A percentile compares a stretch with the other conserved stretches of the same genome.
phyloP scores from a whole-genome alignment of 2,329 filamentous ascomycete species.

The Aspergillus sp. region DNA sequence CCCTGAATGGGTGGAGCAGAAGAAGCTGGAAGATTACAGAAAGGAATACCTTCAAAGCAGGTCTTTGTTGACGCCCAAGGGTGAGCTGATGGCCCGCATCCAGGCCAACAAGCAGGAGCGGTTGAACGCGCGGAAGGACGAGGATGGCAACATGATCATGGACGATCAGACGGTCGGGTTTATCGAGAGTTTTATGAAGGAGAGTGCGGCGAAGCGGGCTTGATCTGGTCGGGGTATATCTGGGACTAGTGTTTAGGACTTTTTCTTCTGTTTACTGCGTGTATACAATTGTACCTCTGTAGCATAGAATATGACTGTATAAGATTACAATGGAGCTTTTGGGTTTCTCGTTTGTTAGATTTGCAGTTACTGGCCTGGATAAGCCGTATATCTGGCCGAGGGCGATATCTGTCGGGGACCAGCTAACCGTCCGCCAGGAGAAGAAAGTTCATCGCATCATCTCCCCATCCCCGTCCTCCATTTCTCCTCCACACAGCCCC shows the following conservation, averaged over 20 bases:
- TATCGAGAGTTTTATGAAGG: conserved; percentile 35
- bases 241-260: conserved; percentile 4
- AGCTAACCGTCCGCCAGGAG: conserved; percentile 17
- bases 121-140: conserved; percentile 32
- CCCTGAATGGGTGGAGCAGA: conserved; percentile 65
- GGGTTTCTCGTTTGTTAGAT: too few relatives aligned
- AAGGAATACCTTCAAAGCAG: conserved; percentile 44
- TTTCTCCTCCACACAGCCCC: not conserved
- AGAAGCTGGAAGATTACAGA: conserved; percentile 57
- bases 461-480: conserved; percentile 1
- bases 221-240: conserved; percentile 1
- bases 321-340: conserved; percentile 5
- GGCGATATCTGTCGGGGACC: not conserved
- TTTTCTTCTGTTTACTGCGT: conserved; percentile 10
- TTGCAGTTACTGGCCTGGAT: too few relatives aligned
- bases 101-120: conserved; percentile 36
- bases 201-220: conserved; percentile 16
- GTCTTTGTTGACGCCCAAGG: conserved; percentile 48
- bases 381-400: too few relatives aligned
- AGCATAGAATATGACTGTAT: conserved; percentile 25
- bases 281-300: conserved; percentile 24
- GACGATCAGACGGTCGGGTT: conserved; percentile 31
- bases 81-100: conserved; percentile 39
- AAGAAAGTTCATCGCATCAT: conserved; percentile 14
- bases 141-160: conserved; percentile 37